phyloP scores from a whole-genome alignment of 164 flowering plant genomes.

The Platanus orientalis region DNA sequence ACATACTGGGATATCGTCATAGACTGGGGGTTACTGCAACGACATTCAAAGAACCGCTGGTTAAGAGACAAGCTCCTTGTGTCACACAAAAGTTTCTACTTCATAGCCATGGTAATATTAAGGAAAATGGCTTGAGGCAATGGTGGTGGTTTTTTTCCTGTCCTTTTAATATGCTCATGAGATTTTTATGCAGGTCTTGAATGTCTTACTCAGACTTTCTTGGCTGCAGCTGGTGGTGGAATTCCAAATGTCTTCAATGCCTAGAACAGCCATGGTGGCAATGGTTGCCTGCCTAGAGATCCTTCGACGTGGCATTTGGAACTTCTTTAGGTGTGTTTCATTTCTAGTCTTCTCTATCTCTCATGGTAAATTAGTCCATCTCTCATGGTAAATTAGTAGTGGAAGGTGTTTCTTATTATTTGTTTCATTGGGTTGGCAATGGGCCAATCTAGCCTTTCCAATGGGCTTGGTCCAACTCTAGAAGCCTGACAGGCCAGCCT shows the following conservation, averaged over 20 bases:
- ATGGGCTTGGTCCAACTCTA: too few relatives aligned
- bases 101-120: slow-evolving; percentile 44
- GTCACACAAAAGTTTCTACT: slow-evolving; percentile 51
- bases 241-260: slow-evolving; percentile 33
- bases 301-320: slow-evolving; percentile 78
- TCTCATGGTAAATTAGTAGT: too few relatives aligned
- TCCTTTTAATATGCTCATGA: too few relatives aligned
- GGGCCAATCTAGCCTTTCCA: too few relatives aligned
- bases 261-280: slow-evolving; percentile 28
- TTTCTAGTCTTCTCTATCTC: neutral
- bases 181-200: slow-evolving; percentile 43
- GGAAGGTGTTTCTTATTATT: too few relatives aligned
- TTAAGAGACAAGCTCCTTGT: slow-evolving; percentile 61
- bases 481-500: too few relatives aligned
- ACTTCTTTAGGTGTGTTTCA: slow-evolving; percentile 63
- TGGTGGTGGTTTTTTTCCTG: too few relatives aligned
- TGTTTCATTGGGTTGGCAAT: too few relatives aligned
- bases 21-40: slow-evolving; percentile 54
- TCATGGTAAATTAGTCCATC: too few relatives aligned
- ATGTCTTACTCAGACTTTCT: slow-evolving; percentile 57
- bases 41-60: slow-evolving; percentile 44
- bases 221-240: slow-evolving; percentile 62
- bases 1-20: slow-evolving; percentile 52
- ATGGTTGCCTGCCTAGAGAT: slow-evolving; percentile 63
- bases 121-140: too few relatives aligned